Evolutionary conservation across 495 filamentous ascomycete genomes (phyloP), one percentile per base, ranked within the genome.

Genomic region (Neurospora terricola): DNA sequence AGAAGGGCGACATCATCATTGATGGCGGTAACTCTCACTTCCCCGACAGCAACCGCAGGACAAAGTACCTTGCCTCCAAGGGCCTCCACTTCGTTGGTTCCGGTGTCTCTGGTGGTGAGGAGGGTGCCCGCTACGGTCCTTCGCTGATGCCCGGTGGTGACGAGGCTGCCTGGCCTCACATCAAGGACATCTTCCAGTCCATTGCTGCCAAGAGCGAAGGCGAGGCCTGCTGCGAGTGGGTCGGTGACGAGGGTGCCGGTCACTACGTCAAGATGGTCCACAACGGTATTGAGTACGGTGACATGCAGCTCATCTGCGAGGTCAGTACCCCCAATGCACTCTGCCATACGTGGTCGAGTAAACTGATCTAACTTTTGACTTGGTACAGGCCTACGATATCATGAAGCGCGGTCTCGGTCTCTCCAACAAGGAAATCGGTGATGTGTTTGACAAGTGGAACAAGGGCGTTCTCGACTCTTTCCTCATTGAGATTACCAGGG

Each of bases 211-310:
- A 98, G 90, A 94, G 92, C 82, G 94, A 97, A 77, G 91, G 90
- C 75, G 96, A 99, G 88, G 83, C 96, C 59, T 99, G 96, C 89
- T 99, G 96, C 82, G 94, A 99, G 84, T 99, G 96, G 96, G 96
- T 98, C 77, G 96, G 96, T 87, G 96, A 99, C 87, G 94, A 97
- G 82, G 96, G 96, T 88, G 91, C 96, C 81, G 96, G 96, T 74
- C 96, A 99, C 89, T 99, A 97, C 88, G 94, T 99, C 87, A 99
- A 99, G 91, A 99, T 99, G 96, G 96, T 99, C 73, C 96, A 99
- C 91, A 99, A 99, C 83, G 96, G 96, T 89, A 99, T 99, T 80
- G 96, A 99, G 86, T 99, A 99, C 81, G 96, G 96, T 91, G 96
- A 99, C 85, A 99, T 99, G 96, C 96, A 99, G 88, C 87, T 99